Conservation (phyloP, 257 asterid species). For the Plantago major region DNA sequence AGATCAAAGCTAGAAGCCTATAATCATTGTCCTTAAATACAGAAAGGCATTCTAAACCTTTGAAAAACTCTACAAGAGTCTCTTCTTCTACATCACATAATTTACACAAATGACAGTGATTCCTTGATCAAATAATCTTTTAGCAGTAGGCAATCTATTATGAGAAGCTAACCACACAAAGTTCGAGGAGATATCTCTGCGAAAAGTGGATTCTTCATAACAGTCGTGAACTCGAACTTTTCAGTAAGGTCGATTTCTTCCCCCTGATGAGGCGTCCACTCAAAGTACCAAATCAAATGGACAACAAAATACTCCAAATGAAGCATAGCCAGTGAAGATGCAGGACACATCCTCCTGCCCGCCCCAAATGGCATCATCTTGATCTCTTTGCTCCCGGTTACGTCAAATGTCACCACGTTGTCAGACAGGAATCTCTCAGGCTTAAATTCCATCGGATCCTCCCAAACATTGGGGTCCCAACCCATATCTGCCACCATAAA, state of each 20-base stretch:
- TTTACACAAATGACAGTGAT: too few relatives aligned
- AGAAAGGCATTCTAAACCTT: too few relatives aligned
- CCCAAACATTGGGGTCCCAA: slow-evolving; percentile 65
- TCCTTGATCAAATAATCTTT: too few relatives aligned
- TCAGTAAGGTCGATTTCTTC: slow-evolving; percentile 54
- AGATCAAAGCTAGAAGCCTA: too few relatives aligned
- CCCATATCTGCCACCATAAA: slow-evolving; percentile 72
- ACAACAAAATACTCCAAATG: slow-evolving; percentile 36
- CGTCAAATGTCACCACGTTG: slow-evolving; percentile 32
- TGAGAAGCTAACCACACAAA: too few relatives aligned
- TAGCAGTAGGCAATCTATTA: too few relatives aligned
- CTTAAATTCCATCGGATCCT: slow-evolving; percentile 62
- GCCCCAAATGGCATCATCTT: slow-evolving; percentile 87
- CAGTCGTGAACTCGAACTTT: slow-evolving; percentile 46
- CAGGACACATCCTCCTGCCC: slow-evolving; percentile 69
- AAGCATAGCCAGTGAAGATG: slow-evolving; percentile 40
- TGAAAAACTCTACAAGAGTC: too few relatives aligned
- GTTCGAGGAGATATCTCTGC: slow-evolving; percentile 30
- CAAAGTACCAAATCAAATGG: neutral
- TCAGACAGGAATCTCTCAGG: slow-evolving; percentile 55
- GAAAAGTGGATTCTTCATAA: slow-evolving; percentile 52
- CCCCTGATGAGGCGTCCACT: slow-evolving; percentile 34
- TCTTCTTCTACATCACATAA: too few relatives aligned
- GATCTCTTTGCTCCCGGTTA: slow-evolving; percentile 63
- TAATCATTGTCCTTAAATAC: too few relatives aligned